Base-by-base conservation (phyloP, 257 asterid genomes). In the Gentiana macrophylla region DNA sequence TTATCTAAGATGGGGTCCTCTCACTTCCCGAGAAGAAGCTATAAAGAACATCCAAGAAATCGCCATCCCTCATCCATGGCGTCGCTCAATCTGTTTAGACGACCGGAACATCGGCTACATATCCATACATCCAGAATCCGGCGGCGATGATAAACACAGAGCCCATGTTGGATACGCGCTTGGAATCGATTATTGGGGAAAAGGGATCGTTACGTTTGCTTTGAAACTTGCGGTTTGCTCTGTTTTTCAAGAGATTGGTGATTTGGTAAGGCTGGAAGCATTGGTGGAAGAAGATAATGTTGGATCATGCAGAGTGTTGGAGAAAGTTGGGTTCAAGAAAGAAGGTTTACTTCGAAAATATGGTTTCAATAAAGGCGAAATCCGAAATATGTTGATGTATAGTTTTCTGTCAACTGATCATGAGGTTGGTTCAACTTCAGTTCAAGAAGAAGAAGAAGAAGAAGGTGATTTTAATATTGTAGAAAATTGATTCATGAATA, bases 51-150 rank as follows among this genome's bases (percentile, higher is more conserved):
- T 84, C 56, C 64, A 70, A 46, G 74, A 79, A 36, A 77, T 84
- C 8, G 91, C 78, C 52, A 81, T 84, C 1, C 81, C 91, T 1
- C 95, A 77, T 57, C 88, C 91, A 4, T 86, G 87, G 84, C 81
- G 88, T 37, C 72, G 44, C 41, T 83, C 86, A 3, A 81, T 86
- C 4, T 86, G 86, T 64, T 70, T 83, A 6, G 78, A 77, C 44
- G 80, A 63, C 41, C 75, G 66, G 0, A 75, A 86, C 36, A 72
- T 77, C 37, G 91, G 94, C 3, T 86, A 83, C 69, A 35, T 84
- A n/a, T 81, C 86, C 1, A 61, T 81, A n/a, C 12, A 66, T 72
- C 86, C 88, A 8, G 83, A 81, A 57, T 48, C 73, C 0, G 75
- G 79, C 0, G 75, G 79, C 35, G 55, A 34, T 3, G 86, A 84